Percentiles rank a stretch among this genome's conserved stretches.
Conservation (phyloP, 176 grass and related monocot genomes). For the Zea luxurians region DNA sequence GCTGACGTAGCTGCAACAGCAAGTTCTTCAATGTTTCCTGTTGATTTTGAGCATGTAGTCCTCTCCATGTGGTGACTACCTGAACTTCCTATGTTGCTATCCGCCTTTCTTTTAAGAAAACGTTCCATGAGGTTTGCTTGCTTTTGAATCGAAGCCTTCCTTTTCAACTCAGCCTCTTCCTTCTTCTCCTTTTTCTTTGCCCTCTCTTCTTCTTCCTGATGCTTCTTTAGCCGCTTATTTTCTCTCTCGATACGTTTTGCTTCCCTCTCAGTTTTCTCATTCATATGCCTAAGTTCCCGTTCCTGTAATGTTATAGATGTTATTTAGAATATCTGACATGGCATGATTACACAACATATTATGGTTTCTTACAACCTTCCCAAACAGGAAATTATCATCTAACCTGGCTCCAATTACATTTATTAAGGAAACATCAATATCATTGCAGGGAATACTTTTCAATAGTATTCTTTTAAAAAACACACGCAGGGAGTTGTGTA, state of each 20-base stretch:
- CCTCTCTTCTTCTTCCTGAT: conserved; percentile 52
- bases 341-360: not conserved
- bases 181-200: conserved; percentile 52
- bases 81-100: conserved; percentile 26
- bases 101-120: conserved; percentile 54
- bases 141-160: conserved; percentile 43
- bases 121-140: conserved; percentile 68
- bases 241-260: conserved; percentile 56
- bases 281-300: conserved; percentile 56
- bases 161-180: conserved; percentile 58
- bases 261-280: conserved; percentile 60
- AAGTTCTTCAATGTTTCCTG: conserved; percentile 28
- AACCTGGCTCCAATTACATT: not conserved
- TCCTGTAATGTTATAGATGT: conserved; percentile 44
- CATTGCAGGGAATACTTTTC: not conserved
- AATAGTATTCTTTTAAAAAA: not conserved
- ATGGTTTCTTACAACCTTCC: not conserved
- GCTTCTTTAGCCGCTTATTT: conserved; percentile 60
- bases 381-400: not conserved
- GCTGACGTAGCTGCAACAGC: conserved; percentile 41
- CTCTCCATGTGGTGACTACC: conserved; percentile 24
- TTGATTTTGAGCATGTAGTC: conserved; percentile 9
- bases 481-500: not conserved
- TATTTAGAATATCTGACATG: conserved; percentile 6
- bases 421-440: conserved; percentile 11